Conservation (phyloP, 805 yeast genomes). For the Candida oleophila region DNA sequence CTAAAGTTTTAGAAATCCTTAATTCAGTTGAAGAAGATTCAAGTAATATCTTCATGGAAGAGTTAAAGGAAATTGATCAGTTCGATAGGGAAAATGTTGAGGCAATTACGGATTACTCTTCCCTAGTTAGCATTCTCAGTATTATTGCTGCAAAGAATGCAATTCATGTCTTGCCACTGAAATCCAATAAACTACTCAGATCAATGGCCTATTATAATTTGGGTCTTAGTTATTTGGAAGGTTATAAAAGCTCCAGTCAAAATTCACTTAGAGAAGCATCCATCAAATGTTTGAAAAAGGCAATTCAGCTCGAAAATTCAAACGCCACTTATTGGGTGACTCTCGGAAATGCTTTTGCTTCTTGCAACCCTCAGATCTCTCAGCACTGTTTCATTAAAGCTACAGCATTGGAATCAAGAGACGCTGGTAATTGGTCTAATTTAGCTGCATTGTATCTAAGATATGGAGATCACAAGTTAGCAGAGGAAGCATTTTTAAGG, state of each 20-base stretch:
- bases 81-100: slow-evolving; percentile 7
- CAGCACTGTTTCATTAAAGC: slow-evolving; percentile 95
- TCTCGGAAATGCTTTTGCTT: slow-evolving; percentile 72
- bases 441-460: slow-evolving; percentile 74
- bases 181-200: slow-evolving; percentile 47
- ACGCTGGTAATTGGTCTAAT: slow-evolving; percentile 74
- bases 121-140: slow-evolving; percentile 39
- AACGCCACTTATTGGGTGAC: slow-evolving; percentile 79
- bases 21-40: slow-evolving; percentile 8
- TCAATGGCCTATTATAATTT: slow-evolving; percentile 64
- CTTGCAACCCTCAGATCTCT: slow-evolving; percentile 65
- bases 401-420: slow-evolving; percentile 62
- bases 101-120: slow-evolving; percentile 16
- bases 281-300: slow-evolving; percentile 56
- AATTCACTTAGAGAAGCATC: slow-evolving; percentile 47
- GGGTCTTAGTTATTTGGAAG: slow-evolving; percentile 62
- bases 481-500: slow-evolving; percentile 67
- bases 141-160: slow-evolving; percentile 51
- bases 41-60: slow-evolving; percentile 19
- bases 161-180: slow-evolving; percentile 29
- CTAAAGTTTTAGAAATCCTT: slow-evolving; percentile 18
- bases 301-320: slow-evolving; percentile 69
- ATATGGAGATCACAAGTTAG: slow-evolving; percentile 67
- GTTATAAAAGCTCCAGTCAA: slow-evolving; percentile 22
- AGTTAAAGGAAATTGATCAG: slow-evolving; percentile 9